A percentile compares a stretch with the other conserved stretches of the same genome.
phyloP scores from a whole-genome alignment of 2,329 filamentous ascomycete genomes.

The Fusarium pseudonygamai region DNA sequence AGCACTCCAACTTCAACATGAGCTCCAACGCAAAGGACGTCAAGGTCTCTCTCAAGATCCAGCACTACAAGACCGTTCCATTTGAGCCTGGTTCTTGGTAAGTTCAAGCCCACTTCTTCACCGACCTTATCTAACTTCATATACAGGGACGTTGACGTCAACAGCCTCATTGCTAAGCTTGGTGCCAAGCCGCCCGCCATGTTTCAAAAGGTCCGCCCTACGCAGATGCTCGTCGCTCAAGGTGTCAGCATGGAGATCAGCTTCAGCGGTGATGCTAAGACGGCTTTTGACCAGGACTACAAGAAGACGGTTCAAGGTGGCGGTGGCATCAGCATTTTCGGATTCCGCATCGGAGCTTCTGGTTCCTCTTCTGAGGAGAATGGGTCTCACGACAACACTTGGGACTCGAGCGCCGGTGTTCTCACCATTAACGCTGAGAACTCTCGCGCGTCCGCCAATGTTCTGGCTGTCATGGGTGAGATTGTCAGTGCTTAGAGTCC shows the following conservation, averaged over 20 bases:
- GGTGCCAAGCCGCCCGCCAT: not conserved
- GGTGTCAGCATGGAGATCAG: not conserved
- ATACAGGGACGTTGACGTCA: not conserved
- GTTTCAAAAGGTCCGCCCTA: not conserved
- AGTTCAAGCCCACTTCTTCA: fast-evolving
- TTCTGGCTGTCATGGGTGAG: not conserved
- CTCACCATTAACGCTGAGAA: not conserved
- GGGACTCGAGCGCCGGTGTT: not conserved
- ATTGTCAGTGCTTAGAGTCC: not conserved
- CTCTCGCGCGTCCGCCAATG: not conserved
- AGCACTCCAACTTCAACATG: not conserved
- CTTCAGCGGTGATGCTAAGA: not conserved
- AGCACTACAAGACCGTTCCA: not conserved
- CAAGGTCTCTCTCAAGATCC: not conserved
- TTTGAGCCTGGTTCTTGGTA: not conserved
- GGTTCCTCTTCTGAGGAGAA: not conserved
- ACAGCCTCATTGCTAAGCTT: not conserved
- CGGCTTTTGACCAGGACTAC: not conserved
- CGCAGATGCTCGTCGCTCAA: not conserved
- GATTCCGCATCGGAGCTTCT: not conserved
- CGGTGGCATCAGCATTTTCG: not conserved
- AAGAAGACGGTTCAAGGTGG: not conserved
- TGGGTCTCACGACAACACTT: not conserved
- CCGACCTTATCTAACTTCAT: fast-evolving
- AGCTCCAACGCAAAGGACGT: not conserved